Base-by-base conservation (phyloP, 441 rosid genomes). In the Erysimum pusillum region DNA sequence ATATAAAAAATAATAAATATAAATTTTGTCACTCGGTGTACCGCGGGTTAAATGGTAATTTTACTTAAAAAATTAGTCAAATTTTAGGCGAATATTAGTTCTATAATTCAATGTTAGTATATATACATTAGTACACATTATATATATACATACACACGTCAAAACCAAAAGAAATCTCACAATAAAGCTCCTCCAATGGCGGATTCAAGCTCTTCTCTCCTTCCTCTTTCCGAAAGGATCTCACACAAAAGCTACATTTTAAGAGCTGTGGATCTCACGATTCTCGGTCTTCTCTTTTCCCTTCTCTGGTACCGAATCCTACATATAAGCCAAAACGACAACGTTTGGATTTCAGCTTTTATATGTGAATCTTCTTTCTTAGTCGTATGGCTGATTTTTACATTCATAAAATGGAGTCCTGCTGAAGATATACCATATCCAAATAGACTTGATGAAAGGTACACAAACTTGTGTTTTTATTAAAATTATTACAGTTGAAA, bases 361-460 rank as follows among this genome's bases (percentile, higher is more conserved):
- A 32, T 81, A 1, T 92, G 96, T 44, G 93, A 92, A 81, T 71
- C 84, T 2, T 83, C 76, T 54, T 92, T 92, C 79, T 58, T 88
- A 25, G 80, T 87, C 80, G 4, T 51, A 10, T 93, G 93, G 95
- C 1, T 81, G 66, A 79, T 91, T 74, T n/a, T 51, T 32, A 63
- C 82, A 17, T 77, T 13, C 79, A 36, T 10, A 65, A 89, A 87
- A 79, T 89, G 98, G 91, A 91, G 63, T 73, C 97, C 87, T 14
- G 80, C 85, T 13, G 46, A 76, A 0, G 76, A 77, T 72, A 81
- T 67, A 72, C 79, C 91, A 2, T 82, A 83, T 74, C 87, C 86
- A 0, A 66, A 87, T 62, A 88, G 82, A 54, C 85, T 89, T 51
- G 58, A 79, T 22, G 49, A 74, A 72, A 66, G 83, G 97, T 88